Evolutionary conservation across 1,139 yeast genomes (phyloP), one percentile per base, ranked within the genome.

Genomic region (Hyphopichia buzzinii): DNA sequence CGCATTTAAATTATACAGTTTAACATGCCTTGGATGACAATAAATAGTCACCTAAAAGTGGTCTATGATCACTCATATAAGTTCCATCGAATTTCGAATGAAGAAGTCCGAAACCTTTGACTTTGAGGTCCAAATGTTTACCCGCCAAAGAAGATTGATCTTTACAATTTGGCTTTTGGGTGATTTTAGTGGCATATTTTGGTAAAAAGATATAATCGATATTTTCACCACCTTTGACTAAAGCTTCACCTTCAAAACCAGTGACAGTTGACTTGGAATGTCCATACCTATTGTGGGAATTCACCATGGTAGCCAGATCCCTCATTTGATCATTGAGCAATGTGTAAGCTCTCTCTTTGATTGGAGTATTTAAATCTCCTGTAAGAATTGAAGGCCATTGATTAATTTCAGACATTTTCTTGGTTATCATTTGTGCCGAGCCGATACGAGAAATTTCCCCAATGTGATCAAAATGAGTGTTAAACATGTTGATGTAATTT

Each of bases 41-140:
- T 12, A 30, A 31, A 28, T 66, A 55, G 42, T 77, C 80, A 2
- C 72, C 77, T 19, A 74, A 68, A 17, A 77, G 50, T 1, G 82
- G 83, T 33, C 82, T 61, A 50, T 77, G 82, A 46, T 77, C 81
- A 48, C 79, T 73, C 51, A 72, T 64, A 39, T 64, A 69, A 13
- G 56, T 49, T 3, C 71, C 73, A 36, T 67, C 61, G 43, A 59
- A 75, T 39, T 64, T 61, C 15, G 77, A 68, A 40, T 72, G 77
- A 26, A 75, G 54, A 42, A 77, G 64, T 3, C 70, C 81, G 52
- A 62, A 74, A 8, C 62, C 57, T 15, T 47, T 44, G 21, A 63
- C 46, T 34, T 47, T 47, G 21, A 64, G 41, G 21, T 47, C 45
- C n/a, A 55, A 41, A 23, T 45, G 41, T 22, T 52, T 46, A 13